Base-by-base conservation (phyloP, 1,284 basidiomycete species). In the Ganoderma sinense region DNA sequence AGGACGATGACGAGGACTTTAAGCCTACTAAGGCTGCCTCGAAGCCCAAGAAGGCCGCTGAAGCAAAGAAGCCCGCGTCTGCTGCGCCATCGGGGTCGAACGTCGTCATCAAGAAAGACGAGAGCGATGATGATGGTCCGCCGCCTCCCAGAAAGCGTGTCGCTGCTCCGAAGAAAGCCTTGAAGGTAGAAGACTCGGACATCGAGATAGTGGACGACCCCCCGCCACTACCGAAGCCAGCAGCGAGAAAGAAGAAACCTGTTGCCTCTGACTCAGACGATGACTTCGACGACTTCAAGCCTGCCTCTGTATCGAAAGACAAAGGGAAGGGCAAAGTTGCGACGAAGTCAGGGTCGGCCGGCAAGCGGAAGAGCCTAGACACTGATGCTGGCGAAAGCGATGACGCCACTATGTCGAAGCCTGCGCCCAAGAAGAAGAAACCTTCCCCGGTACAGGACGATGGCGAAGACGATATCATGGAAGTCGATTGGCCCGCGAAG, bases 1-100 rank as follows among this genome's bases (percentile, higher is more conserved):
- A 87, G 58, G 86, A 86, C 3, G 89, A 89, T 70, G 91, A 91
- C 64, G 92, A 93, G 65, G 93, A 95, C 71, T 95, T 94, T 80
- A 89, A 88, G 77, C 94, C 93, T 3, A 85, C 84, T 68, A 94
- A 93, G 78, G 86, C 88, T 13, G 81, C 84, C 5, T 83, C 86
- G 8, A 86, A 85, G 76, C 84, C 81, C 2, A 80, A 80, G 73
- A 78, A 78, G 66, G 71, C 71, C 4, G 70, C 74, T 13, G 76
- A 77, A 59, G 62, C 70, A 13, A 79, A 76, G 69, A 83, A 83
- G 68, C 75, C 78, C 29, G 56, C 77, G 29, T 71, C 76, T 8
- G 72, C 71, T 18, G 74, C 68, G 2, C 67, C 77, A 29, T 75
- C 80, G 1, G 69, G 73, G 69, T 72, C 80, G 74, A 73, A 82